Base-by-base conservation (phyloP, 2,329 filamentous ascomycete species). In the Talaromyces pinophilus region DNA sequence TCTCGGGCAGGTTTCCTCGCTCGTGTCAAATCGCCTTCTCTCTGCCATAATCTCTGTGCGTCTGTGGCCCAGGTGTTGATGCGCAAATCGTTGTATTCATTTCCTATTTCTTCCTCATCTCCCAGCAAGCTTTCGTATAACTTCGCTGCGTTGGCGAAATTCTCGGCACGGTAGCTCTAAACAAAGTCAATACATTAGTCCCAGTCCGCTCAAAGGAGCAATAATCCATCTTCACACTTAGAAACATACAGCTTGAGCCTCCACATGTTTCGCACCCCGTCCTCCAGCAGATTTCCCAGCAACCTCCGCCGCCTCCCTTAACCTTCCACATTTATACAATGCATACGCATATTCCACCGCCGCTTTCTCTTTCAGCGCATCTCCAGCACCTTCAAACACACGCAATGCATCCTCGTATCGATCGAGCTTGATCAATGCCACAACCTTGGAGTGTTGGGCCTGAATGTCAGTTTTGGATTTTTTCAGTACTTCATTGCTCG, bases 401-500 rank as follows among this genome's bases (percentile, higher is more conserved):
- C 82, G 81, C 57, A 88, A 74, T 17, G 86, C 85, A 73, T 89
- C 87, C 8, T 87, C 84, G 70, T 85, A 89, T 57, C 87, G 85
- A 71, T 90, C 87, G 46, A 89, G 80, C 71, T 89, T 88, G 60
- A 89, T 74, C 52, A 90, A 75, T 6, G 87, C 87, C 48, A 89
- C 82, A 0, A 82, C 80, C 72, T 87, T 87, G 64, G 84, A 83
- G 74, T 87, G 85, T 68, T 87, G 86, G 7, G 86, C 84, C 48
- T 85, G 80, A 30, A 82, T 50, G 70, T 89, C 85, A 62, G 78
- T 78, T 71, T 86, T 87, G n/a, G 83, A 84, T 67, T 84, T 84
- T 73, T 86, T 84, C 57, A 89, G 80, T 0, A 81, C 78, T 40
- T 80, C 81, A 73, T 88, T 85, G 74, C 85, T 85, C 50, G 86